Base-by-base conservation (phyloP, 371 early-diverging fungal genomes). In the Thermomucor indicae-seudaticae region DNA sequence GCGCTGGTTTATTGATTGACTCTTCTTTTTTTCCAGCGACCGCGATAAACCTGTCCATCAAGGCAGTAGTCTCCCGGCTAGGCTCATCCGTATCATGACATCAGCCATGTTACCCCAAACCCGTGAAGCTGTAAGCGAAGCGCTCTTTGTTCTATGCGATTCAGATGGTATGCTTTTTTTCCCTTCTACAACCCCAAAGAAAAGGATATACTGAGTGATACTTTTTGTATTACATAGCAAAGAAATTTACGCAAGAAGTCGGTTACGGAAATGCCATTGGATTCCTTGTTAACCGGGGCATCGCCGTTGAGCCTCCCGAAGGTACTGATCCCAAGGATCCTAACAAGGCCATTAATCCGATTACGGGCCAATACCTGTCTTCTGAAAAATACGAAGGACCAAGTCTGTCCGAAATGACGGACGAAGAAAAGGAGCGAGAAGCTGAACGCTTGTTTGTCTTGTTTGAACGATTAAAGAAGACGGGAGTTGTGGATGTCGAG, bases 201-300 rank as follows among this genome's bases (percentile, higher is more conserved):
- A 23, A 23, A 27, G 24, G 5, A 7, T 14, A 16, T 1, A n/a
- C 11, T 40, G 12, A 16, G 12, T 2, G 40, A 39, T 12, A 4
- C 20, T 44, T 20, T 25, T 6, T 44, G 24, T 27, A 17, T 3
- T 16, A 42, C 23, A 40, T 63, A 92, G 92, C 89, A 0, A 59
- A 65, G 23, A 64, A 70, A 38, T 80, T 97, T 53, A 81, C 87
- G 35, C 70, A 78, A 43, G 81, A 90, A 51, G 84, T 92, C 2
- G 96, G 97, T 4, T 93, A 93, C 55, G 97, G 96, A 24, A 92
- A 92, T 58, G 93, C 90, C 6, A 89, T 92, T 5, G 96, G 96
- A 12, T 96, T 84, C 54, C 72, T 97, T 40, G 70, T 86, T 47
- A 85, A 79, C 30, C 74, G 79, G 16, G 83, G 82, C 20, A 81